A percentile compares a stretch with the other conserved stretches of the same genome.
Conservation (phyloP, 2,329 filamentous ascomycete species). For the Pseudohalonectria lignicola region DNA sequence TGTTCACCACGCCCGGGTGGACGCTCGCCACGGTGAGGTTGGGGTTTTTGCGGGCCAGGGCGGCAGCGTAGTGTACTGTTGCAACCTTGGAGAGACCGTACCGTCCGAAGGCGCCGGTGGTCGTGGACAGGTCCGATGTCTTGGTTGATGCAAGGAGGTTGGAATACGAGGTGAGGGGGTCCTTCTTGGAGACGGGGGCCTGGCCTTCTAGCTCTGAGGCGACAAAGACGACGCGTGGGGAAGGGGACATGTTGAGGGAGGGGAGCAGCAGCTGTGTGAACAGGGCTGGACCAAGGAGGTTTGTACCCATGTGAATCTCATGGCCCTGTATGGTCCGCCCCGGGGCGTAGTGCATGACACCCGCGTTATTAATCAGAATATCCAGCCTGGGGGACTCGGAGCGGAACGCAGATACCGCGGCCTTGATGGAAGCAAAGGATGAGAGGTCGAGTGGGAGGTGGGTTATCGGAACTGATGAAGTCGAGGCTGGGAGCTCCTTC, state of each 20-base stretch:
- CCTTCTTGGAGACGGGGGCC: neutral
- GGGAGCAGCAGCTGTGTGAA: neutral
- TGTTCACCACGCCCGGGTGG: neutral
- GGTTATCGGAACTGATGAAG: neutral
- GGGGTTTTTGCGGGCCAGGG: neutral
- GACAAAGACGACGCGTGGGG: neutral
- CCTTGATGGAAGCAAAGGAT: neutral
- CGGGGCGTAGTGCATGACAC: neutral
- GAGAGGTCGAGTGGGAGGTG: neutral
- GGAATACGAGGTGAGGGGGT: neutral
- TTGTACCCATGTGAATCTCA: neutral
- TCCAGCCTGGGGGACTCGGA: neutral
- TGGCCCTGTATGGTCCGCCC: neutral
- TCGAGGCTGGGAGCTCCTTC: neutral
- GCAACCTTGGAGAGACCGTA: neutral
- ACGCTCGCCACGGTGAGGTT: neutral
- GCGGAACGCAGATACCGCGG: neutral
- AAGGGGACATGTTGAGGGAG: neutral
- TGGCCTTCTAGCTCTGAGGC: neutral
- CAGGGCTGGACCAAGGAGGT: neutral
- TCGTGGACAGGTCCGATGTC: no score
- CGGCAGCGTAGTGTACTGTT: neutral
- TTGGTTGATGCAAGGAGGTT: neutral
- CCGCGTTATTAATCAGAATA: neutral
- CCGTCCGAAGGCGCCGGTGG: no score